Base-by-base conservation (phyloP, 371 early-diverging fungal species). In the Fennellomyces sp. region DNA sequence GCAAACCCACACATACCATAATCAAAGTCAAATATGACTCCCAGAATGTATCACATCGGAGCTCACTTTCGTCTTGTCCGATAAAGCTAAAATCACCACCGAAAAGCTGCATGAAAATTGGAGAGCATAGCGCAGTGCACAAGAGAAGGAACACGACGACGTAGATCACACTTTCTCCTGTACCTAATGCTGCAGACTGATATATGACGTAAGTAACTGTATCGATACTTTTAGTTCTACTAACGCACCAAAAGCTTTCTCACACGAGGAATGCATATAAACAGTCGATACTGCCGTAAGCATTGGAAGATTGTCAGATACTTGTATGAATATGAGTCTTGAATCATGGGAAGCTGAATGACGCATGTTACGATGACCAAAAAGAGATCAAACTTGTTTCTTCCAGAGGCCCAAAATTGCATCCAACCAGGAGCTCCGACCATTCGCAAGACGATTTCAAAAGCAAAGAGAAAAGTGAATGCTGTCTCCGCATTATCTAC, bases 251-350 rank as follows among this genome's bases (percentile, higher is more conserved):
- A 56, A 19, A 85, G 49, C 3, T 76, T 63, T 25, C 80, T 64
- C 11, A 83, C 80, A 7, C 81, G 81, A 3, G 86, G 86, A 25
- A 85, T 70, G 47, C 80, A 82, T 8, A 81, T 73, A 31, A 85
- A 72, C 7, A 85, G 59, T 11, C 86, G 82, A 57, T 85, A 85
- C 1, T 69, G 21, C 21, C 86, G 60, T 23, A 81, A 30, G 11
- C 81, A 73, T 45, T 83, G 86, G 52, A 85, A 85, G 5, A 78
- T 64, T 0, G 86, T 85, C 21, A 85, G 61, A 51, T 85, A 85
- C 42, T 76, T 81, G 65, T 75, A 85, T 28, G 66, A 68, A 11
- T 64, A 58, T 26, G 78, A 78, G 23, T 75, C 70, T 49, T 78
- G 80, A 27, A 85, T 82, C 58, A 68, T 67, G 0, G 86, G 86